Base-by-base conservation (phyloP, 139 green algal species). In the Chlamydomonas applanata region DNA sequence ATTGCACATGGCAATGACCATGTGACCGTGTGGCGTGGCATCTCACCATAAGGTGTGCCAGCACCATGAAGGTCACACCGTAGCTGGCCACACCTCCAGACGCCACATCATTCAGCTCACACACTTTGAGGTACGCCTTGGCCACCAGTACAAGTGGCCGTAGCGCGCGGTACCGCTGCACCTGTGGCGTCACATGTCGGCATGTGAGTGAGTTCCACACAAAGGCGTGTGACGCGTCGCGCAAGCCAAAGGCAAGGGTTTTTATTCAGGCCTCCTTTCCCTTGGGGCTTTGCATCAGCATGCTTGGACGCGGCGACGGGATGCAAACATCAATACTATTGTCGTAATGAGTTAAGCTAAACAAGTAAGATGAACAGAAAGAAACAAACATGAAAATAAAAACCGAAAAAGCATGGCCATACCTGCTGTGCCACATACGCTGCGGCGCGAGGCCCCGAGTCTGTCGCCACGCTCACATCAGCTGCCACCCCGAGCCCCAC, bases 131-230 rank as follows among this genome's bases (percentile, higher is more conserved):
- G 44, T 86, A 76, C 7, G 87, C 83, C 73, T 96, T 96, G 45
- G 92, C 53, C 9, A 85, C 81, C 2, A 96, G 81, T 25, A 85
- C 77, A 65, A 96, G 76, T 13, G 90, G 88, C 22, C 86, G 82
- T 72, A 96, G 73, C 24, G 84, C 66, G 7, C 90, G 87, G 46
- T 87, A 72, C n/a, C 79, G 62, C 25, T 78, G 32, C 36, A 89
- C 78, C 82, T 92, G 83, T 2, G 3, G 40, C n/a, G n/a, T n/a
- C n/a, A n/a, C n/a, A n/a, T n/a, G n/a, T n/a, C n/a, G n/a, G n/a
- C n/a, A n/a, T n/a, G n/a, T n/a, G n/a, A n/a, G n/a, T n/a, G n/a
- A n/a, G n/a, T n/a, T n/a, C n/a, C n/a, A n/a, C n/a, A n/a, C n/a
- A n/a, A n/a, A n/a, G n/a, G n/a, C n/a, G n/a, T n/a, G n/a, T n/a